Conservation (phyloP, 495 filamentous ascomycete genomes). For the Penicillium canescens region DNA sequence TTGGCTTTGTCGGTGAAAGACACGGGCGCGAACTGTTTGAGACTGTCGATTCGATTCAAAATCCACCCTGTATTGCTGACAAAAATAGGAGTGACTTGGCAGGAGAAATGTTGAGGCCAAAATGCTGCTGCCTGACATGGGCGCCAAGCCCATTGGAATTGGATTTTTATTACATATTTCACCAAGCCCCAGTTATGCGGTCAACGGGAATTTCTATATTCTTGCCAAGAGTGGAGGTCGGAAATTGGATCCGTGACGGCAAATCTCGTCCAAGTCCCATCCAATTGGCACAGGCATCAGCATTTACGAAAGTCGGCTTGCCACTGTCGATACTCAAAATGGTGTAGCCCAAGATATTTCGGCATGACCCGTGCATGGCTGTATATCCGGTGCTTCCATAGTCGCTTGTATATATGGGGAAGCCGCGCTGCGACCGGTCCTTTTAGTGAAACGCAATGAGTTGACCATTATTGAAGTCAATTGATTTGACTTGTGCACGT, state of each 20-base stretch:
- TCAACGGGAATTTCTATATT: neutral
- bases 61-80: no score
- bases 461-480: no score
- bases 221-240: slow-evolving; percentile 5
- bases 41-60: no score
- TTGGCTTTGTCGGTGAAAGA: neutral
- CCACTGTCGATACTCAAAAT: neutral
- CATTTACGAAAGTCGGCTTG: neutral
- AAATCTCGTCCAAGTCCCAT: neutral
- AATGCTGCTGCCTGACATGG: slow-evolving; percentile 4
- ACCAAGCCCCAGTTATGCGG: neutral
- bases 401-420: neutral
- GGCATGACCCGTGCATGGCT: neutral
- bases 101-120: neutral
- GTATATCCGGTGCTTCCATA: slow-evolving; percentile 7
- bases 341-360: neutral
- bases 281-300: slow-evolving; percentile 11
- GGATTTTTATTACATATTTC: no score
- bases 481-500: no score
- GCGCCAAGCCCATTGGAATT: neutral
- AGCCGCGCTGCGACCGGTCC: neutral
- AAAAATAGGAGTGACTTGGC: neutral
- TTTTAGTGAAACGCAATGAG: neutral
- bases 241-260: slow-evolving; percentile 5
- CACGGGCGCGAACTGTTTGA: neutral